Conservation (phyloP, 129 eudicot species). For the Chrysanthemum seticuspe region DNA sequence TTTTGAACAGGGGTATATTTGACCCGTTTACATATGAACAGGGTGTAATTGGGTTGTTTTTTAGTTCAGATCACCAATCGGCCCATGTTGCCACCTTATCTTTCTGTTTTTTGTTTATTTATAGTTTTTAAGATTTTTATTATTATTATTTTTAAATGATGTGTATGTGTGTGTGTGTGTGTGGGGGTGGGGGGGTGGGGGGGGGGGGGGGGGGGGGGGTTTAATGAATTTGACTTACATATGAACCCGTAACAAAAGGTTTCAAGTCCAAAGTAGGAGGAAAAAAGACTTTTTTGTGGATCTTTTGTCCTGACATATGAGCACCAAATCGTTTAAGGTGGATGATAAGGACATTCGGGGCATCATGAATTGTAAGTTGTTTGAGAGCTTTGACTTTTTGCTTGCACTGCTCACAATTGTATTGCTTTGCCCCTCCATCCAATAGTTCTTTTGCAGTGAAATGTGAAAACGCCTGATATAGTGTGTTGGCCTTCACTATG, state of each 20-base stretch:
- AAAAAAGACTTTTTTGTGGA: conserved; percentile 38
- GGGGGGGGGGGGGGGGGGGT: too few relatives aligned
- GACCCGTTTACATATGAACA: too few relatives aligned
- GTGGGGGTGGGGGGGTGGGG: too few relatives aligned
- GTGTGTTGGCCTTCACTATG: background rate
- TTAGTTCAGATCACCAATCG: too few relatives aligned
- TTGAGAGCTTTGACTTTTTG: conserved; percentile 9
- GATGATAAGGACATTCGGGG: conserved; percentile 61
- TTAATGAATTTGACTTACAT: background rate
- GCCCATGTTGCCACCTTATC: background rate
- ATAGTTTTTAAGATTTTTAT: background rate
- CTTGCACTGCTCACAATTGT: conserved; percentile 8
- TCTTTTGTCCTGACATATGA: conserved; percentile 55
- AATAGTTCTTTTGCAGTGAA: conserved; percentile 11
- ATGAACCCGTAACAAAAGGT: conserved; percentile 2
- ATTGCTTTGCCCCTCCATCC: conserved; percentile 8
- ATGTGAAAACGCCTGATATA: background rate
- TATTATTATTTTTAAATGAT: background rate
- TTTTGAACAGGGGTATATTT: too few relatives aligned
- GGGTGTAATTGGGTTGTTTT: too few relatives aligned
- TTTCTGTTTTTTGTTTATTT: background rate
- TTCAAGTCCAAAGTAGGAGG: background rate
- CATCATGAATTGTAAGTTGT: conserved; percentile 48
- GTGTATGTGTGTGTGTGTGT: too few relatives aligned
- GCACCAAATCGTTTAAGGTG: conserved; percentile 80